Evolutionary conservation across 257 asterid species (phyloP), one percentile per base, ranked within the genome.

Genomic region (Fraxinus cuspidata): DNA sequence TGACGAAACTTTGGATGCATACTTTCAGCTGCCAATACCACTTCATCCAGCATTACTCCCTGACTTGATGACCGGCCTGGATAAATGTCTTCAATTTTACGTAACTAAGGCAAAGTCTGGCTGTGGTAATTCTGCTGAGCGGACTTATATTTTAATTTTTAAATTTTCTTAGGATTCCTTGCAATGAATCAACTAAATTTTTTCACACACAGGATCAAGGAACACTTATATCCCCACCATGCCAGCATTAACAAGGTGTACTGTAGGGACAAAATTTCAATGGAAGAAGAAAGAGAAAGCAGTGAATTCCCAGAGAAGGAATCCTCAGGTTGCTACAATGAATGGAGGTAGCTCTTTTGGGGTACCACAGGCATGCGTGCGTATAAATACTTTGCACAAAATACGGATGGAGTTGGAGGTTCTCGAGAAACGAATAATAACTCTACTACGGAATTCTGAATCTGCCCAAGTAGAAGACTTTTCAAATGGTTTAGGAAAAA

Each of bases 31-130:
- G 83, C 99, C 99, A 75, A 96, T 96, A 88, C 97, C 96, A 51
- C 92, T 89, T 91, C 99, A 96, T 84, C 97, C 97, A 19, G 96
- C 95, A 70, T 82, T 92, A 72, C 97, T 96, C 63, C 99, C 98
- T 0, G 97, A 93, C 81, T 79, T 96, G 81, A 87, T 93, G 80
- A 60, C 79, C 44, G 98, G 98, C 76, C 94, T 96, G 9, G 98
- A 96, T 77, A 91, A 88, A 84, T 93, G 97, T 83, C 96, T 93
- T 75, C 96, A 96, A 69, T 89, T 93, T 75, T 96, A 90, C 72
- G 94, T 86, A 72, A 85, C 87, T 8, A 96, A 92, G 84, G 89
- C 96, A 76, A 96, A 96, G 87, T 87, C 97, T 73, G 96, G 97
- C 86, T 86, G 94, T 68, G 99, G 98, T 96, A 96, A 84, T 80